Evolutionary conservation across 1,284 basidiomycete genomes (phyloP).

Genomic region (Crocinoboletus sp.): DNA sequence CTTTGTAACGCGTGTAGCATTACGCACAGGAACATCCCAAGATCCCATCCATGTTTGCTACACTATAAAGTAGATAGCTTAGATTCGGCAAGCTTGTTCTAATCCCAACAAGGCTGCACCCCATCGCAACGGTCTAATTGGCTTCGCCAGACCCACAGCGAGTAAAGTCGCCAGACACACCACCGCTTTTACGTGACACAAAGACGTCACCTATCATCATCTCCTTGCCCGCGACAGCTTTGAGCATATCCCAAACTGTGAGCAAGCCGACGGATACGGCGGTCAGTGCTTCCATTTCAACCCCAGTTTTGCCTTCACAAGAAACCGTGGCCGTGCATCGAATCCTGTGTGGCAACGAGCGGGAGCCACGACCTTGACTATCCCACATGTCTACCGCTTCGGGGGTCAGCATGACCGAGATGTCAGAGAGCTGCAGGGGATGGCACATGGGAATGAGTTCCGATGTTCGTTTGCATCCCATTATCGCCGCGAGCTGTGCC

Average conservation of each 20-base stretch:
- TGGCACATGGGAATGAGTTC: slow-evolving; percentile 86
- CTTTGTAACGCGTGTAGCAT: neutral
- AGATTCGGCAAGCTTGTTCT: neutral
- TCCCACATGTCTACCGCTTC: slow-evolving; percentile 26
- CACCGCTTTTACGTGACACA: slow-evolving; percentile 69
- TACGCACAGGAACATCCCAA: neutral
- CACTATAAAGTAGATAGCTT: neutral
- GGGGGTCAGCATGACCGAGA: slow-evolving; percentile 57
- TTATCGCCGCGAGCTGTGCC: slow-evolving; percentile 82
- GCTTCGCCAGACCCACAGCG: slow-evolving; percentile 12
- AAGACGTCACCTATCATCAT: slow-evolving; percentile 72
- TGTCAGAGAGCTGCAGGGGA: slow-evolving; percentile 65
- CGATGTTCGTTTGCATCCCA: slow-evolving; percentile 80
- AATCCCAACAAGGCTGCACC: neutral
- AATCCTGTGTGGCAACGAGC: slow-evolving; percentile 44
- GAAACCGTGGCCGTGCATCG: slow-evolving; percentile 63
- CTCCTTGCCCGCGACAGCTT: slow-evolving; percentile 79
- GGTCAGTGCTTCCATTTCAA: slow-evolving; percentile 93
- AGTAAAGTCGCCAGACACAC: slow-evolving; percentile 65
- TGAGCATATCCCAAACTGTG: slow-evolving; percentile 92
- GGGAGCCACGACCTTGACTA: slow-evolving; percentile 1
- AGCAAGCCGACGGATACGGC: slow-evolving; percentile 75
- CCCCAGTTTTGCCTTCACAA: slow-evolving; percentile 79
- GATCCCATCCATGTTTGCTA: neutral
- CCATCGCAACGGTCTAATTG: neutral